A percentile compares a stretch with the other conserved stretches of the same genome.
phyloP scores from a whole-genome alignment of 306 rosid genomes.

The Phaseolus lunatus region DNA sequence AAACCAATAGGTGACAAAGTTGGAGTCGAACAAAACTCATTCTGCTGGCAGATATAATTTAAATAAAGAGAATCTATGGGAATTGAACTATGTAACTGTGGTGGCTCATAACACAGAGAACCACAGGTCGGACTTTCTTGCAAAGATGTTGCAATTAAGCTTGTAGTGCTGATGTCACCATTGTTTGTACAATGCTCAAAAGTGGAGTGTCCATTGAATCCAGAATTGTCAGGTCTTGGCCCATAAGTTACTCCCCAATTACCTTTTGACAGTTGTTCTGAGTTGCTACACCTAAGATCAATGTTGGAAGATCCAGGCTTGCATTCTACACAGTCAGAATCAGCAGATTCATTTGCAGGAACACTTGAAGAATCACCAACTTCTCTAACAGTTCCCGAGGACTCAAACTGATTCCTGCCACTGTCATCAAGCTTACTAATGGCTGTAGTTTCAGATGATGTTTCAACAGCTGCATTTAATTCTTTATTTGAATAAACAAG shows the following conservation, averaged over 20 bases:
- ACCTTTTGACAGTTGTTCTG: slow-evolving; percentile 56
- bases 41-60: slow-evolving; percentile 54
- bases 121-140: slow-evolving; percentile 64
- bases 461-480: slow-evolving; percentile 66
- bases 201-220: slow-evolving; percentile 44
- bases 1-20: slow-evolving; percentile 64
- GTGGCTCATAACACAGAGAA: slow-evolving; percentile 82
- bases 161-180: slow-evolving; percentile 53
- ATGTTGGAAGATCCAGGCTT: slow-evolving; percentile 54
- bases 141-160: slow-evolving; percentile 53
- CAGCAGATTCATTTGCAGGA: slow-evolving; percentile 66
- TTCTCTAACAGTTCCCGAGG: slow-evolving; percentile 62
- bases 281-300: slow-evolving; percentile 62
- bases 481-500: slow-evolving; percentile 63
- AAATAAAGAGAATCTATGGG: slow-evolving; percentile 64
- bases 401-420: slow-evolving; percentile 71
- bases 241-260: slow-evolving; percentile 48
- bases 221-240: slow-evolving; percentile 45
- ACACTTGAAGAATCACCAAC: slow-evolving; percentile 65
- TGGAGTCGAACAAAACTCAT: slow-evolving; percentile 60
- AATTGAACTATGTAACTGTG: slow-evolving; percentile 57
- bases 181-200: slow-evolving; percentile 52
- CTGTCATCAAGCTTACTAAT: slow-evolving; percentile 58
- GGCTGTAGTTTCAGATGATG: slow-evolving; percentile 73
- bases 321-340: slow-evolving; percentile 69